Conservation (phyloP, 1,139 yeast species). For the Candida pseudoviswanathii region DNA sequence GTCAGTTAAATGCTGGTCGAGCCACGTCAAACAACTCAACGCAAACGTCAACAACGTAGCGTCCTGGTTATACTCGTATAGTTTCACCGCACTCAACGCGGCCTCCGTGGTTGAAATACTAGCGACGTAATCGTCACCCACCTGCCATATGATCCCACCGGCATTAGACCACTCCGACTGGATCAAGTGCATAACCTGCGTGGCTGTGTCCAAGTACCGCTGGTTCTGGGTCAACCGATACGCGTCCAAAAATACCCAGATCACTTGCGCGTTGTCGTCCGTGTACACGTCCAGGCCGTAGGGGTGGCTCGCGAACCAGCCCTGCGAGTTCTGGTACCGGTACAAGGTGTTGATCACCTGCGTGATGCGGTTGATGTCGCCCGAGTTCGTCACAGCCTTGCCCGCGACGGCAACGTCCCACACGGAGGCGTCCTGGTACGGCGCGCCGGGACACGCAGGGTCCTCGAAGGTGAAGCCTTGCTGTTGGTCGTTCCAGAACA, state of each 20-base stretch:
- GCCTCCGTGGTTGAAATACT: slow-evolving; percentile 39
- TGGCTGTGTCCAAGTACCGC: slow-evolving; percentile 21
- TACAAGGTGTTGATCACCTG: slow-evolving; percentile 16
- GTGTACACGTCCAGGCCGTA: slow-evolving; percentile 30
- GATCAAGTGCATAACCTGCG: slow-evolving; percentile 19
- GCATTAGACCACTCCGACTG: slow-evolving; percentile 22
- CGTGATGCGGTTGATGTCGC: slow-evolving; percentile 9
- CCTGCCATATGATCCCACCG: slow-evolving; percentile 37
- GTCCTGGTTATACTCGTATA: slow-evolving; percentile 24
- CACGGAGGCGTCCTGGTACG: slow-evolving; percentile 19
- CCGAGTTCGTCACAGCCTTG: slow-evolving; percentile 18
- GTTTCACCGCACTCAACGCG: slow-evolving; percentile 32
- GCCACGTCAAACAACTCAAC: slow-evolving; percentile 25
- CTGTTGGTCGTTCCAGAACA: slow-evolving; percentile 19
- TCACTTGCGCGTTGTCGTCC: slow-evolving; percentile 38
- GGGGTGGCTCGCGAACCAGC: slow-evolving; percentile 30
- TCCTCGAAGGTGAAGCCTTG: slow-evolving; percentile 18
- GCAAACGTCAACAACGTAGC: slow-evolving; percentile 24
- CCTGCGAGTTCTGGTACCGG: slow-evolving; percentile 17
- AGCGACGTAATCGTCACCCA: slow-evolving; percentile 27
- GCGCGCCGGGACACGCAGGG: slow-evolving; percentile 13
- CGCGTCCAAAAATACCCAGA: slow-evolving; percentile 34
- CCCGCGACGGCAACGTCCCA: slow-evolving; percentile 30
- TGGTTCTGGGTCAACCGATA: slow-evolving; percentile 20
- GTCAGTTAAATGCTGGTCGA: slow-evolving; percentile 26